Base-by-base conservation (phyloP, 176 grass and related monocot species). In the Avena eriantha region DNA sequence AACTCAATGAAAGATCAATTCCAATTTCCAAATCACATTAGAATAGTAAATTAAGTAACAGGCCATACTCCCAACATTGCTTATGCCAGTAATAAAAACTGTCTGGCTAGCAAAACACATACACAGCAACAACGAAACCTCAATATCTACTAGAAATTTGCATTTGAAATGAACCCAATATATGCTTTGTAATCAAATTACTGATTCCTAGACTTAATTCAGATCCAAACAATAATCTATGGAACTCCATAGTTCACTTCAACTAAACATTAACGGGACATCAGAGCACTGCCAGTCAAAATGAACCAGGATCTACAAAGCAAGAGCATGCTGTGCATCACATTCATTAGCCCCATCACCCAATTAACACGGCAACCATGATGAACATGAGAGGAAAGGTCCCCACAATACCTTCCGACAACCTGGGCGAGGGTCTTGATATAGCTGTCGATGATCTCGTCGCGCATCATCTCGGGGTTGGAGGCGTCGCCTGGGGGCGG, bases 401-500 rank as follows among this genome's bases (percentile, higher is more conserved):
- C 49, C 10, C 19, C 0, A 21, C 19, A 7, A 78, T 81, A 95
- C 96, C 96, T 98, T 35, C 91, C 96, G 6, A 98, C 63, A 69
- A 98, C 50, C 75, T 85, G 55, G 0, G 96, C 96, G 2, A 95
- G 96, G 61, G 96, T 98, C 63, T 95, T 92, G 89, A 95, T 95
- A 71, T 94, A 95, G 85, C 63, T 59, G 39, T 98, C 92, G 46
- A 98, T 95, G 66, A 98, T 95, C 75, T 98, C 96, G 5, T 98
- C 96, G 21, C 91, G 93, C 4, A 86, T 66, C 36, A 81, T 2
- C 2, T 92, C 86, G 15, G 96, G 93, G 31, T 91, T 90, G 12
- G 46, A 14, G 26, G 69, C 18, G 22, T 92, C 51, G 31, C 91
- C 86, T 8, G 93, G 84, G 7, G 96, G 93, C 46, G 90, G 88